Conservation (phyloP, 305 asterid genomes). For the Solanum hybrid region DNA sequence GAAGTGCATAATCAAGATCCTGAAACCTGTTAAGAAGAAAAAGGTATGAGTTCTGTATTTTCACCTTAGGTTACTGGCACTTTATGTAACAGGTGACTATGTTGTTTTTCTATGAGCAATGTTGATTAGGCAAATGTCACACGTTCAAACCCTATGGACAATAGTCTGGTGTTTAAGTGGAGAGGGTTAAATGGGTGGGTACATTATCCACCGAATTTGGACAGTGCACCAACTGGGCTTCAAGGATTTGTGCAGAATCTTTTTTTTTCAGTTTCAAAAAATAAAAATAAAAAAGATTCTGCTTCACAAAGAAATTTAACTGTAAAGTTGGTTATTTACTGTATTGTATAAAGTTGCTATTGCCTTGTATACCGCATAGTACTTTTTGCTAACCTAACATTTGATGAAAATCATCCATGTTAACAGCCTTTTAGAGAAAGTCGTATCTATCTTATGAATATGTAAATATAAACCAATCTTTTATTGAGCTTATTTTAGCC, state of each 20-base stretch:
- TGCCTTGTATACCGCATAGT: not conserved
- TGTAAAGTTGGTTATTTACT: not conserved
- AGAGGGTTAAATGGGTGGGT: not conserved
- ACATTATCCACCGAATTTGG: not conserved
- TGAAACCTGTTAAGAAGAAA: slow-evolving; percentile 74
- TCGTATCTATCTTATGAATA: not conserved
- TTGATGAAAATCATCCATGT: not conserved
- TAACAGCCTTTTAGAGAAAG: not conserved
- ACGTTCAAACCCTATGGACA: not conserved
- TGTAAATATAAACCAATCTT: not conserved
- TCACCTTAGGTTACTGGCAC: not conserved
- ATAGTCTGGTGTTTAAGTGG: not conserved
- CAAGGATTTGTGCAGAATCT: not conserved
- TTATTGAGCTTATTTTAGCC: not conserved
- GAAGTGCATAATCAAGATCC: slow-evolving; percentile 50
- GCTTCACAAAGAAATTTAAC: not conserved
- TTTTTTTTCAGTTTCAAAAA: not conserved
- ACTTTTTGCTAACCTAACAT: not conserved
- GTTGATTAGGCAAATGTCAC: not conserved
- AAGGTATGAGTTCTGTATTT: slow-evolving; percentile 28
- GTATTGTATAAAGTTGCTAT: not conserved
- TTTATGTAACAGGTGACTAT: not conserved
- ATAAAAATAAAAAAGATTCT: not conserved
- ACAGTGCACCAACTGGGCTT: not conserved
- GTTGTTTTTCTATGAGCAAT: not conserved